Base-by-base conservation (phyloP, 108 stramenopile genomes). In the Skeletonema potamos region DNA sequence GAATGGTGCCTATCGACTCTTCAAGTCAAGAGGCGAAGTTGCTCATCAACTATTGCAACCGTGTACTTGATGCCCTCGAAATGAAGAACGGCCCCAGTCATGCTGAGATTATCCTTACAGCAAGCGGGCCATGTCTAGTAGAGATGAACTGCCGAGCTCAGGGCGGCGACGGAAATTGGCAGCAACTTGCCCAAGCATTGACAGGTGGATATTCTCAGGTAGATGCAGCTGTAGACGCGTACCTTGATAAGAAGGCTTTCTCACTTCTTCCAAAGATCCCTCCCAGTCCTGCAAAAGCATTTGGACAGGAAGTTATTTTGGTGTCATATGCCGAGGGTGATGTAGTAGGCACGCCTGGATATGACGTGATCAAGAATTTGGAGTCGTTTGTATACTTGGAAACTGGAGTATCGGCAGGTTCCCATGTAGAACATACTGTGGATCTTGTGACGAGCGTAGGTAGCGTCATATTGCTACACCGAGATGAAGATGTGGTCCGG, bases 81-180 rank as follows among this genome's bases (percentile, higher is more conserved):
- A 55, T 92, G 64, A 86, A 78, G 62, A 85, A 95, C 48, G 87
- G 86, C 1, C 85, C 88, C 13, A 27, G 55, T 37, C 95, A 96
- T 72, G 84, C 65, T n/a, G 91, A 92, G 73, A 82, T 92, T 2
- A 92, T 90, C 79, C 79, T 92, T 64, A 89, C 91, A n/a, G 72
- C 73, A 28, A 84, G 81, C 57, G 94, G 87, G 6, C 95, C 95
- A 17, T 94, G 95, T 68, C 78, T 97, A 17, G 95, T 97, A 12
- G 97, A 97, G 67, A 83, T 87, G 78, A 83, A 77, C 30, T 77
- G 86, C 26, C 88, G 96, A 13, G 87, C 88, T 27, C 98, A 98
- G 64, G 97, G 97, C 18, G 97, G 96, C 20, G 96, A 97, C 58
- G 96, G 96, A 17, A 96, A 94, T 32, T 98, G 94, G 91, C 66